Base-by-base conservation (phyloP, 2,329 filamentous ascomycete species). In the Sclerotinia trifoliorum region DNA sequence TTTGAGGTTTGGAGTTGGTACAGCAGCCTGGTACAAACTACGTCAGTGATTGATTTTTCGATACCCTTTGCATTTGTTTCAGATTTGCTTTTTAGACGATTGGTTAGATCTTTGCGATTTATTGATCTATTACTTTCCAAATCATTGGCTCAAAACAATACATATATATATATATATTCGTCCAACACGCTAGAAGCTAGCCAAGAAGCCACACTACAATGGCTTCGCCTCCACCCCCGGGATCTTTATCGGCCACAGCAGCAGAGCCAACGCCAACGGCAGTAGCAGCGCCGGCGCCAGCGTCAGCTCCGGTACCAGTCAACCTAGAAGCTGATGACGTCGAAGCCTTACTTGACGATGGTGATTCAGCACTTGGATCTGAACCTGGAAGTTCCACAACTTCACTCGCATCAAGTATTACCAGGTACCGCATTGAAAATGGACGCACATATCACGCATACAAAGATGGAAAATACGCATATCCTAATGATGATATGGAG, bases 401-500 rank as follows among this genome's bases (percentile, higher is more conserved):
- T 5, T 72, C 71, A 7, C 64, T 72, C 44, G 56, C 61, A 44
- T 78, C 78, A 1, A 80, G 77, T 64, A 78, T 81, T 48, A 69
- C 75, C 44, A 72, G 74, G 15, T 80, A 79, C 69, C 77, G 78
- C 8, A 70, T 74, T 5, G 79, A 80, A 56, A 79, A 81, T 68
- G 80, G 80, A 1, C 72, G 80, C 21, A 80, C 78, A 0, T 81
- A 80, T 55, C 79, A 81, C 63, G 73, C 78, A 8, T 80, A 68
- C 24, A 69, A 69, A 66, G 71, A 67, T 54, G 64, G 68, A 48
- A 46, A 52, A 26, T 67, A 67, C 26, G 48, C 29, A 10, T 85
- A 86, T 58, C 85, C 85, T 48, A 87, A 86, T 67, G 85, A 87
- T 70, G 85, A 86, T 52, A 77, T 81, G 13, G 85, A 87, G 75